phyloP scores from a whole-genome alignment of 2,329 filamentous ascomycete genomes.

The Fusarium luffae region DNA sequence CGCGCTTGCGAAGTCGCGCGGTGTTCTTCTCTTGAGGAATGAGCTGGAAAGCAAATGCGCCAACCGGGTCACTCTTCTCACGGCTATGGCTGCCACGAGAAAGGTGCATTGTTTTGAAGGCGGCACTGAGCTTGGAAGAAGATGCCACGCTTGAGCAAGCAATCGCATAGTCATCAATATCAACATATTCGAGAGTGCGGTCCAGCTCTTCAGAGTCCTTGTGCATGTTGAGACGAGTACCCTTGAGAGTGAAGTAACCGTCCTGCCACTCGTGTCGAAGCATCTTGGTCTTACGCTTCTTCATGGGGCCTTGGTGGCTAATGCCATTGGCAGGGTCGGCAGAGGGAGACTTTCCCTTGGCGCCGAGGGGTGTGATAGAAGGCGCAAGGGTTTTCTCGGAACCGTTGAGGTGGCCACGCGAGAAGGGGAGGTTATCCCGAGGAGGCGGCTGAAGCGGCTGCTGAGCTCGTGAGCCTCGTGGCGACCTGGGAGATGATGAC shows the following conservation, averaged over 20 bases:
- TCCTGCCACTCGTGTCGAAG: constrained; percentile 94
- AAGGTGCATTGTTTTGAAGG: constrained; percentile 83
- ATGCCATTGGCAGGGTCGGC: constrained; percentile 61
- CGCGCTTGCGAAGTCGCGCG: constrained; percentile 64
- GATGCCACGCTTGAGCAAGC: constrained; percentile 82
- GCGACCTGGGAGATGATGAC: constrained; percentile 51
- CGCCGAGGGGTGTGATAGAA: constrained; percentile 45
- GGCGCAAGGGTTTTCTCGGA: constrained; percentile 61
- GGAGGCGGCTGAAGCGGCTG: constrained; percentile 63
- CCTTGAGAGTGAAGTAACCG: constrained; percentile 87
- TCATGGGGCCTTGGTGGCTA: constrained; percentile 87
- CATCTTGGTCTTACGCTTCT: constrained; percentile 90
- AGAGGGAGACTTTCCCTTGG: constrained; percentile 46
- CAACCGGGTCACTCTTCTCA: constrained; percentile 67
- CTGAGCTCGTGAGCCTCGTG: constrained; percentile 50
- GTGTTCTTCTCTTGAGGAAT: constrained; percentile 74
- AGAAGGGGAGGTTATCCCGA: constrained; percentile 67
- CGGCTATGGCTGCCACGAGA: constrained; percentile 60
- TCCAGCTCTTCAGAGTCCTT: constrained; percentile 65
- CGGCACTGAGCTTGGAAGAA: constrained; percentile 83
- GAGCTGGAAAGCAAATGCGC: constrained; percentile 86
- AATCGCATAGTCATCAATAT: constrained; percentile 90
- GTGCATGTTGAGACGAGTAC: constrained; percentile 80
- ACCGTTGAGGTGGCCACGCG: constrained; percentile 57
- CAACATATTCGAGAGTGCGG: constrained; percentile 79